Conservation (phyloP, 306 rosid genomes). For the Lagenaria siceraria region DNA sequence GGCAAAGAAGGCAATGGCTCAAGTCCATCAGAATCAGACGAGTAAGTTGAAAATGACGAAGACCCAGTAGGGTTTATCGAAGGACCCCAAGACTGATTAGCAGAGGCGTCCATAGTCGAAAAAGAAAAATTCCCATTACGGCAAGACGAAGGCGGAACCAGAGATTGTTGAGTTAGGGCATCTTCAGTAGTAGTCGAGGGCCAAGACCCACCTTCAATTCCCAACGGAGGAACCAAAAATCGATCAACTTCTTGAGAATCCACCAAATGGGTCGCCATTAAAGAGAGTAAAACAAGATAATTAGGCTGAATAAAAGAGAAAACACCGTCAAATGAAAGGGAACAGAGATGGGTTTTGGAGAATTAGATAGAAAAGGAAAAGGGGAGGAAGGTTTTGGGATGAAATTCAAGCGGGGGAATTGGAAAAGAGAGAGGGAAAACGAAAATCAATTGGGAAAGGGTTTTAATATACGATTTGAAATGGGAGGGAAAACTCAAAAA, state of each 20-base stretch:
- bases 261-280: slow-evolving; percentile 1
- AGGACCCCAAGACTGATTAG: background rate
- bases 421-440: slow-evolving; percentile 5
- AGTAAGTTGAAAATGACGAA: background rate
- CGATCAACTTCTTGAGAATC: slow-evolving; percentile 11
- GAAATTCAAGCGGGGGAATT: background rate
- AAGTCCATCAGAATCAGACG: slow-evolving; percentile 3
- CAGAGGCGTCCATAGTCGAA: slow-evolving; percentile 1
- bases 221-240: slow-evolving; percentile 7
- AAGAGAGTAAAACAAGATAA: background rate
- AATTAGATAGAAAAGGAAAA: background rate
- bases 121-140: background rate
- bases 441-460: background rate
- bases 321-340: background rate
- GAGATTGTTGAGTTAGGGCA: slow-evolving; percentile 6
- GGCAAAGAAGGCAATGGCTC: background rate
- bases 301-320: background rate
- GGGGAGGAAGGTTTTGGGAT: background rate
- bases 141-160: background rate
- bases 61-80: background rate
- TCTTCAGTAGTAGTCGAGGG: background rate
- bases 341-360: background rate
- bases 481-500: slow-evolving; percentile 13
- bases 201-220: background rate
- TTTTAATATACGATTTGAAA: background rate